Evolutionary conservation across 2,329 filamentous ascomycete genomes (phyloP).

Genomic region (Atkinsonella texensis): DNA sequence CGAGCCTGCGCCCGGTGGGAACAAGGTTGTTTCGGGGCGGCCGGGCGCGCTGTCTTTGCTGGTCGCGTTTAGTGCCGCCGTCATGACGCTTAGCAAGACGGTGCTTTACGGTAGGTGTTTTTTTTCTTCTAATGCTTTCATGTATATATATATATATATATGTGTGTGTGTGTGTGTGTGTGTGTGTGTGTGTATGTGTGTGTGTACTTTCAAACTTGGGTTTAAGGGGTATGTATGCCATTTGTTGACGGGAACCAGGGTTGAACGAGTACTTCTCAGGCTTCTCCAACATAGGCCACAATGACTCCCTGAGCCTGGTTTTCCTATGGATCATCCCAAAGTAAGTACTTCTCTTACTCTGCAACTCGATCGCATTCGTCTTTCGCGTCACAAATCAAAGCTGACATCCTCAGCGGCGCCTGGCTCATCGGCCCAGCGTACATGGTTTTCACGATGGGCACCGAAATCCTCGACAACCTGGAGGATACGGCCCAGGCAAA

Average conservation of each 20-base stretch:
- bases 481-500: slow-evolving; percentile 27
- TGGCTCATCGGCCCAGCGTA: slow-evolving; percentile 43
- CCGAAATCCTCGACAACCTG: slow-evolving; percentile 36
- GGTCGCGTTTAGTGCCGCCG: slow-evolving; percentile 38
- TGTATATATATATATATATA: neutral
- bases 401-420: slow-evolving; percentile 29
- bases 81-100: slow-evolving; percentile 54
- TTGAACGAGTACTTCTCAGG: slow-evolving; percentile 43
- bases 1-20: slow-evolving; percentile 11
- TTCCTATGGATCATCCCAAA: slow-evolving; percentile 47
- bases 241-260: slow-evolving; percentile 27
- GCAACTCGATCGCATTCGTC: neutral
- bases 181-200: too few species aligned
- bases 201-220: too few species aligned
- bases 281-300: slow-evolving; percentile 47
- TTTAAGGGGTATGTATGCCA: too few species aligned
- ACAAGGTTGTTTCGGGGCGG: slow-evolving; percentile 27
- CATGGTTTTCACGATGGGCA: slow-evolving; percentile 37
- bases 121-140: slow-evolving; percentile 3
- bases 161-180: too few species aligned
- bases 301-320: slow-evolving; percentile 30
- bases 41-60: slow-evolving; percentile 33
- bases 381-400: neutral
- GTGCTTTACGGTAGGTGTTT: slow-evolving; percentile 41
- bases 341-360: slow-evolving; percentile 24